Base-by-base conservation (phyloP, 176 grass and related monocot genomes). In the Lolium perenne region DNA sequence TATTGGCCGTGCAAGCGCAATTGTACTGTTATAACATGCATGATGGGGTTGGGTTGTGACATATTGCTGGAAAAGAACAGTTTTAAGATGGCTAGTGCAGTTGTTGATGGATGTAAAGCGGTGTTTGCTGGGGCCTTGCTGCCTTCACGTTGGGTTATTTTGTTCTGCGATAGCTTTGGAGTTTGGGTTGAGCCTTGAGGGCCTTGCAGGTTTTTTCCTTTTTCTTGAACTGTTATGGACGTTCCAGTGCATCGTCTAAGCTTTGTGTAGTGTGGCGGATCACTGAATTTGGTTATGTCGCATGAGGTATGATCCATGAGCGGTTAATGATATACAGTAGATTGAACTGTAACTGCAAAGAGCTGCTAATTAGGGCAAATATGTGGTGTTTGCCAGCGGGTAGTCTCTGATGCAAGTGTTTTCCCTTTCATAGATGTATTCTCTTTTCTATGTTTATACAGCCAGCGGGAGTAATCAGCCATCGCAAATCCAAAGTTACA, bases 1-100 rank as follows among this genome's bases (percentile, higher is more conserved):
- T 72, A 86, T 55, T 64, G 55, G 71, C 63, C 74, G 38, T 84
- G 80, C 48, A 83, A 83, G 57, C 43, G 63, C 45, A 55, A 74
- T 76, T 79, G 55, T 77, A 62, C 16, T 71, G 46, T 73, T 71
- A 49, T 86, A 47, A 65, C 80, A 79, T 50, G 55, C 29, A 64
- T 47, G 41, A 60, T 32, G 26, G 23, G 18, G 43, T 71, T 40
- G 43, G 26, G 46, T 32, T 75, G 14, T 53, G 32, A 11, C 10
- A 38, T 35, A 21, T 83, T 4, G 38, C 79, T 55, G 59, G 46
- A 45, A 62, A 74, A 78, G 46, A 56, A 41, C 35, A 62, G 76
- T 26, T 54, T 67, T 59, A 83, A 58, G n/a, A n/a, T 46, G 35
- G n/a, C 16, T 35, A 46, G 11, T 68, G 79, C 46, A 53, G 29